These are phyloP conservation scores for Populus nigra DNA, from an alignment of 345 rosid genomes.

Conservation along the genomic window DNA sequence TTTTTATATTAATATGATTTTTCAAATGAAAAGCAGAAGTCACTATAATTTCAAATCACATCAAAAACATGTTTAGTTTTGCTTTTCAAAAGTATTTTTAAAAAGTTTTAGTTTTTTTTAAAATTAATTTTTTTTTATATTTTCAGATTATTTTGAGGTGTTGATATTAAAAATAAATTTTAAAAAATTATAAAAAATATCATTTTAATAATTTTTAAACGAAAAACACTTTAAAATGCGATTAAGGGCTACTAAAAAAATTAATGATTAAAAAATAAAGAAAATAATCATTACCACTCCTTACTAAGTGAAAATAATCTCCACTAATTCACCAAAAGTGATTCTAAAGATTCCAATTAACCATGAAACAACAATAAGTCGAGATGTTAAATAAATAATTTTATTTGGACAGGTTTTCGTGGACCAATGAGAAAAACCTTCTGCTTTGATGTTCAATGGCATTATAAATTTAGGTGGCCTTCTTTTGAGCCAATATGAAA, in stretches of 20 bases:
- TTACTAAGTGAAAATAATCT: background rate
- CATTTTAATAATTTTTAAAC: too few relatives aligned
- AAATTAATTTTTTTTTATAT: too few relatives aligned
- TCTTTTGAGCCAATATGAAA: conserved; percentile 1
- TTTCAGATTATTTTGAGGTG: fast-evolving
- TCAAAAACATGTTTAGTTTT: too few relatives aligned
- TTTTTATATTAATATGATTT: too few relatives aligned
- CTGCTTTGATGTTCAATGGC: background rate
- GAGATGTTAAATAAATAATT: background rate
- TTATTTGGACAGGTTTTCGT: background rate
- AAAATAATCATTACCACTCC: background rate
- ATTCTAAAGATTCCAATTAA: background rate
- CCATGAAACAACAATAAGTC: background rate
- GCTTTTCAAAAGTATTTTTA: fast-evolving
- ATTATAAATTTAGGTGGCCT: background rate
- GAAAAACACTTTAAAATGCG: too few relatives aligned
- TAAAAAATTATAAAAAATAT: too few relatives aligned
- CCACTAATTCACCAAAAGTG: background rate
- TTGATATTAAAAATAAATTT: too few relatives aligned
- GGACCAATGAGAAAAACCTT: conserved; percentile 7
- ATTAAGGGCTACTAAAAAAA: too few relatives aligned
- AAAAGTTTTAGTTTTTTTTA: too few relatives aligned
- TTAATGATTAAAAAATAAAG: background rate
- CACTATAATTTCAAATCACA: too few relatives aligned
- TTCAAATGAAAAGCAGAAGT: too few relatives aligned